Base-by-base conservation (phyloP, 2,329 filamentous ascomycete genomes). In the Ploettnerulaceae sp. region DNA sequence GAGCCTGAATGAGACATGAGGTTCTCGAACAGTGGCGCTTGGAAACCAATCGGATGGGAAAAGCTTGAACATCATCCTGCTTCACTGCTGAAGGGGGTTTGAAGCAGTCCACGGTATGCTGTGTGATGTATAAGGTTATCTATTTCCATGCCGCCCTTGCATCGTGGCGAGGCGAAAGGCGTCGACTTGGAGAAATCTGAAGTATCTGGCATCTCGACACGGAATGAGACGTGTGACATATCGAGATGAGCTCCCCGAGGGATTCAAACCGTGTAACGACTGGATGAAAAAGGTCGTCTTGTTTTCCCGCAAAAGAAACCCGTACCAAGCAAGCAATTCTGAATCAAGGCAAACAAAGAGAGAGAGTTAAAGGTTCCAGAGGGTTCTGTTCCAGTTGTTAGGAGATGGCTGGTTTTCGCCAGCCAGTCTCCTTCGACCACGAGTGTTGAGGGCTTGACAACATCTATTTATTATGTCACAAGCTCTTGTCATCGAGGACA, bases 341-440 rank as follows among this genome's bases (percentile, higher is more conserved):
- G 45, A 45, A 41, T 43, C 43, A 42, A 48, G 28, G 34, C 47
- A 39, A 48, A 54, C 49, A 44, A 54, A 48, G 37, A 41, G 44
- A 45, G 40, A 40, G 48, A 41, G 46, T 37, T 39, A 39, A 46
- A 28, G 32, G 49, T 51, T 56, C 49, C 49, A 51, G 29, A 46
- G 37, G 25, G 44, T 42, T 52, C 47, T 29, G n/a, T n/a, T n/a
- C n/a, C n/a, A n/a, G 45, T 46, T 36, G 43, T 28, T 38, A 34
- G 29, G 34, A 43, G 29, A 48, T 41, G 42, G 50, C 43, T 48
- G 34, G 49, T 29, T 45, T 36, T 39, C 31, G 15, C 35, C 47
- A 52, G 44, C 55, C 57, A 57, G 51, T 58, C 52, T 39, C 52
- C 44, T 51, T 56, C 51, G 51, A 51, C 55, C 55, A 58, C 55